These are phyloP conservation scores for Hericium coralloides DNA, from an alignment of 768 basidiomycete genomes.

Conservation along the genomic window DNA sequence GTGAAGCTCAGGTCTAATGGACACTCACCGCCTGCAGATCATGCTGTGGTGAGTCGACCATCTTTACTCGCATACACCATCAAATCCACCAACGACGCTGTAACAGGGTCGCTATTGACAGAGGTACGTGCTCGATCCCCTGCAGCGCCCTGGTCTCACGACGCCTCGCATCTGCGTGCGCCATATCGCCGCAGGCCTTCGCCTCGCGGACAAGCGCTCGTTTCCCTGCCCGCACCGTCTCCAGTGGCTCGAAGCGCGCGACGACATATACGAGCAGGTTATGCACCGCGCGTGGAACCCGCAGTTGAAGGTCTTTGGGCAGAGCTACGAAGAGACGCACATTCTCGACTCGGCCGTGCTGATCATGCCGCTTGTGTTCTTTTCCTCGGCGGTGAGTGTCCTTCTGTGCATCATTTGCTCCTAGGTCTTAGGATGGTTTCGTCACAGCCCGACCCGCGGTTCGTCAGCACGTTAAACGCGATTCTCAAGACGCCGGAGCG, in stretches of 20 bases:
- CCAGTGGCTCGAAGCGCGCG: slow-evolving; percentile 70
- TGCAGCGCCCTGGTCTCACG: neutral
- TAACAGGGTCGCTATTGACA: slow-evolving; percentile 84
- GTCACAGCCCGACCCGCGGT: slow-evolving; percentile 73
- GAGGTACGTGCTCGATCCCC: slow-evolving; percentile 40
- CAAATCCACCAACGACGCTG: neutral
- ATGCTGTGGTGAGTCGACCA: slow-evolving; percentile 67
- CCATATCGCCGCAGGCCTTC: slow-evolving; percentile 42
- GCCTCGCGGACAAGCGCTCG: slow-evolving; percentile 91
- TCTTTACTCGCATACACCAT: neutral
- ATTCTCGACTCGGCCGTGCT: slow-evolving; percentile 82
- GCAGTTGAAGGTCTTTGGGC: slow-evolving; percentile 61
- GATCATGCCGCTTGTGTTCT: slow-evolving; percentile 92
- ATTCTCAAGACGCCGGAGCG: slow-evolving; percentile 84
- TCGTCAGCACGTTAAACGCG: slow-evolving; percentile 74
- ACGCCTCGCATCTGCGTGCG: neutral
- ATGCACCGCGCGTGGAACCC: slow-evolving; percentile 84
- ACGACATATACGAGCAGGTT: slow-evolving; percentile 87
- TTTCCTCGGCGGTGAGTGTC: slow-evolving; percentile 63
- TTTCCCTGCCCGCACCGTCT: slow-evolving; percentile 71
- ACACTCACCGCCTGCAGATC: slow-evolving; percentile 33
- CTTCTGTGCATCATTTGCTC: neutral
- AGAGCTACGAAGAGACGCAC: slow-evolving; percentile 83
- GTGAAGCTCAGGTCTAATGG: neutral
- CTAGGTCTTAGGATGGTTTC: neutral